Base-by-base conservation (phyloP, 208 protist species). In the Trypanosoma vivax region DNA sequence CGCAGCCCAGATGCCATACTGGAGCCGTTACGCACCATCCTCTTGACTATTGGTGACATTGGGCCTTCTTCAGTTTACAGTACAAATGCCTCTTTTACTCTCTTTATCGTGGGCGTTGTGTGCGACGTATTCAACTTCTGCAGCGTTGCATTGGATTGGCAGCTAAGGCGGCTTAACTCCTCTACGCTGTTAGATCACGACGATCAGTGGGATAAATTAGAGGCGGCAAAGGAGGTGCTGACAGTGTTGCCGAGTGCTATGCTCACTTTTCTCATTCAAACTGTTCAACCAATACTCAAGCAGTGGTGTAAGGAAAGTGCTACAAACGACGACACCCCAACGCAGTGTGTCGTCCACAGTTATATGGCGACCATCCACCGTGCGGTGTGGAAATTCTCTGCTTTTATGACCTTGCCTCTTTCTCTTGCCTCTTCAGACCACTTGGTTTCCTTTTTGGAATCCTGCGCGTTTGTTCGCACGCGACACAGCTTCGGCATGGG, bases 401-500 rank as follows among this genome's bases (percentile, higher is more conserved):
- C 16, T 6, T 6, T 28, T 5, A 37, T 29, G 29, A 33, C n/a
- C 40, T 14, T 6, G 30, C 34, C 70, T 6, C 9, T n/a, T 14
- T 37, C 33, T 14, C 33, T 37, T 37, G 9, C 33, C 10, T 37
- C 33, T n/a, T 37, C 33, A 14, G 14, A 37, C 14, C 60, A 66
- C 45, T 38, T 82, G 19, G 19, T 64, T 10, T 35, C 27, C 21
- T 61, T 87, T 34, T 49, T 92, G 5, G 63, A 70, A 39, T 74
- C 65, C 6, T 74, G 59, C 37, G 68, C 78, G 16, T 92, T 85
- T 68, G 80, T 92, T 13, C 68, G 84, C 14, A 65, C 76, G 9
- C 76, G 80, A 5, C 84, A 92, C 55, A 79, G 80, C 34, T 92
- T 92, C 55, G 84, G 84, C 19, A 79, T 92, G 76, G 84, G 84